Base-by-base conservation (phyloP, 2,329 filamentous ascomycete genomes). In the Xylaria sp. region DNA sequence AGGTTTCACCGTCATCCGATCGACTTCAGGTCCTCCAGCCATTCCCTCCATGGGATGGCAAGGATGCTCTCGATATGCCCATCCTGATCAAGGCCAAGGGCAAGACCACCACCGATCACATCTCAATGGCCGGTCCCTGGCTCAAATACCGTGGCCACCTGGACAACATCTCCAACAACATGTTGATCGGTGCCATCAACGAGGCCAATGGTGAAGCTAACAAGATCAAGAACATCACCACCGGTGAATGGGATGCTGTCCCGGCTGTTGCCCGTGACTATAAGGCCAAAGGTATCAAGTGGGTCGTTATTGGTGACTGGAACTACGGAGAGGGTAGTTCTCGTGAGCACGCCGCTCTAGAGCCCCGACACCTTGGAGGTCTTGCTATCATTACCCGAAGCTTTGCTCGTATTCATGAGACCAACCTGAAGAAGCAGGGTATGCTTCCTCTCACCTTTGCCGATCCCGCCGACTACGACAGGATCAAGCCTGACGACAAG, bases 371-470 rank as follows among this genome's bases (percentile, higher is more conserved):
- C 87, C 91, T 99, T 74, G 96, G 96, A 80, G 96, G 95, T 83
- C 89, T 98, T 79, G 96, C 95, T 79, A 97, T 99, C 87, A 97
- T 99, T 82, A 94, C 92, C 80, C 92, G 94, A 81, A 93, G 90
- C 74, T 99, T 99, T 81, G 96, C 96, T 79, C 96, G 96, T 92
- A 99, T 99, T 81, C 96, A 99, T 89, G 96, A 99, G 89, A 99
- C 96, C 87, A 99, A 99, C 90, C 86, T 99, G 87, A 99, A 99
- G 93, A 99, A 99, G 92, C 96, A 99, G 90, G 96, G 96, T 85
- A 98, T 99, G 95, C 92, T 99, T 85, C 96, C 96, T 79, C 89
- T 99, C 74, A 98, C 94, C 78, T 99, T 99, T 86, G 84, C 90
- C 68, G 91, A 98, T 81, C 95, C 95, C 66, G 95, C 92, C 81